These are phyloP conservation scores for Penicillium herquei DNA, from an alignment of 495 filamentous ascomycete genomes.

Conservation along the genomic window DNA sequence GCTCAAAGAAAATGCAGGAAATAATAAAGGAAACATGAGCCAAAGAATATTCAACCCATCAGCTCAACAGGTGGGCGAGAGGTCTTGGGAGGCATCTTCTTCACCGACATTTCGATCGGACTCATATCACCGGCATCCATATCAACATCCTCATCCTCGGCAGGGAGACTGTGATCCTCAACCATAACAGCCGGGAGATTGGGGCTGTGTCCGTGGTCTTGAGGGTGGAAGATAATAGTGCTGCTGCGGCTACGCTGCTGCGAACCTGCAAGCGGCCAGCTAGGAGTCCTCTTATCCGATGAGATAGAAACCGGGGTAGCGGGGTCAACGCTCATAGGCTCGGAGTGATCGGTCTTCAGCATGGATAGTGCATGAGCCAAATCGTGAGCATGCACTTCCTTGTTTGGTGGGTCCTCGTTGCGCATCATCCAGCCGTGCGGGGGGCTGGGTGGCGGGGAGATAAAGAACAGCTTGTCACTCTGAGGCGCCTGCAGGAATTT, in stretches of 20 bases:
- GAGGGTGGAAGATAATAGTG: constrained; percentile 73
- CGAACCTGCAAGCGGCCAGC: constrained; percentile 34
- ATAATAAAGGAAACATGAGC: background rate
- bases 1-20: constrained; percentile 5
- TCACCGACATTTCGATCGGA: constrained; percentile 42
- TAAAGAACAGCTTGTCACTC: constrained; percentile 91
- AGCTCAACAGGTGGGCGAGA: constrained; percentile 84
- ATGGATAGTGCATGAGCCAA: constrained; percentile 75
- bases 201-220: constrained; percentile 71
- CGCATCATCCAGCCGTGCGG: constrained; percentile 92
- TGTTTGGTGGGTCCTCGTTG: constrained; percentile 89
- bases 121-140: constrained; percentile 37
- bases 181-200: constrained; percentile 86
- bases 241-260: constrained; percentile 57
- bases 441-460: constrained; percentile 86
- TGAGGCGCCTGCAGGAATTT: constrained; percentile 79
- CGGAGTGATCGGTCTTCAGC: constrained; percentile 48
- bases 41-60: constrained; percentile 53
- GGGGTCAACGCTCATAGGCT: constrained; percentile 25
- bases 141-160: constrained; percentile 43
- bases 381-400: constrained; percentile 88
- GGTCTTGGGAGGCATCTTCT: constrained; percentile 70
- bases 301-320: constrained; percentile 37
- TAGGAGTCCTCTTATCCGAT: constrained; percentile 38
- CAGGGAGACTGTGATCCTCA: constrained; percentile 61